A percentile compares a stretch with the other conserved stretches of the same genome.
Conservation (phyloP, 2,329 filamentous ascomycete species). For the Exophiala spinifera region DNA sequence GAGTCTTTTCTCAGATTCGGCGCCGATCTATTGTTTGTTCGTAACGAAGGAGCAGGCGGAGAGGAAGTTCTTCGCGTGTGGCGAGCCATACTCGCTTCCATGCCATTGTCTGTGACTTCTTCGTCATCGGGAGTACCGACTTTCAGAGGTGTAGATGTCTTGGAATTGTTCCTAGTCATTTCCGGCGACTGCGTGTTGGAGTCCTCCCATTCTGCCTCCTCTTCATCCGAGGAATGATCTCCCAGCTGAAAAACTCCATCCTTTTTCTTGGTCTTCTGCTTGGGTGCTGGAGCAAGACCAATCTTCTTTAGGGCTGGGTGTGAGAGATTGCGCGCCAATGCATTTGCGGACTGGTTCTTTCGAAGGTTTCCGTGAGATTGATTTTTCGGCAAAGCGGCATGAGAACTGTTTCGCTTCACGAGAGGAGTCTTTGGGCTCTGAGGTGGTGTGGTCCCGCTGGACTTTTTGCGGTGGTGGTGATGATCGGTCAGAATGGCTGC, state of each 20-base stretch:
- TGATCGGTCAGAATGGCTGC: slow-evolving; percentile 35
- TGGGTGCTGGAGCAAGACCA: slow-evolving; percentile 30
- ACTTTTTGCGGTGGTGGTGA: slow-evolving; percentile 47
- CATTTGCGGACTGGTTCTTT: slow-evolving; percentile 46
- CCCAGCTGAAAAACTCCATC: slow-evolving; percentile 47
- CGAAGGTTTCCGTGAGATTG: slow-evolving; percentile 39
- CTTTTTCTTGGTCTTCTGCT: slow-evolving; percentile 29
- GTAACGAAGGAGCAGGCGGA: slow-evolving; percentile 18
- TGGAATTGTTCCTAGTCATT: slow-evolving; percentile 46
- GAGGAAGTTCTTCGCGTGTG: slow-evolving; percentile 18
- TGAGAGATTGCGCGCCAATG: slow-evolving; percentile 40
- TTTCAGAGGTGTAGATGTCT: slow-evolving; percentile 26
- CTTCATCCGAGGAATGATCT: slow-evolving; percentile 39
- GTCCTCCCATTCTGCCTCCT: slow-evolving; percentile 48
- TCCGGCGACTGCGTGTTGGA: slow-evolving; percentile 47
- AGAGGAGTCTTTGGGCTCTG: slow-evolving; percentile 38
- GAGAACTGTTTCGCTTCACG: slow-evolving; percentile 43
- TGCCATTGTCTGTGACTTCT: slow-evolving; percentile 3
- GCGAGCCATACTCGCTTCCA: slow-evolving; percentile 1
- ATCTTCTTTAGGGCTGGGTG: slow-evolving; percentile 40
- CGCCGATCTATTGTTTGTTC: slow-evolving; percentile 24
- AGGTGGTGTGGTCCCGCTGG: slow-evolving; percentile 40
- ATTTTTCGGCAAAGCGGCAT: slow-evolving; percentile 35
- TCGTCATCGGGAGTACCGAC: slow-evolving; percentile 24
- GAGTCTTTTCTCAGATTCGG: slow-evolving; percentile 21